Percentiles rank a stretch among this genome's conserved stretches.
Conservation (phyloP, 2,329 filamentous ascomycete genomes). For the Colletotrichum sp. region DNA sequence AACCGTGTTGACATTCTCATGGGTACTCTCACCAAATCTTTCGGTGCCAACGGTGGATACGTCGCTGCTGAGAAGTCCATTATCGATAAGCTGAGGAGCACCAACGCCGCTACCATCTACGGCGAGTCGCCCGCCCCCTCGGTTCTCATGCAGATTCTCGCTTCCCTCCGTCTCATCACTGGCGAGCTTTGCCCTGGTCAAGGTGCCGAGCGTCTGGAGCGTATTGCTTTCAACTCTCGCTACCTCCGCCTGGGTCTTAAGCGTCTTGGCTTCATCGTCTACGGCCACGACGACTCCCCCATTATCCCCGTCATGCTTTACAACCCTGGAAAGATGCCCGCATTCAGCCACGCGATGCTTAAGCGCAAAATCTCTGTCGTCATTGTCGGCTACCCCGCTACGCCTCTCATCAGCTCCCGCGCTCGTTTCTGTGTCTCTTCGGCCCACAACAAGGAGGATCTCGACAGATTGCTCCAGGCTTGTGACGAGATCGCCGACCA, state of each 20-base stretch:
- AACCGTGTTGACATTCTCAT: conserved; percentile 92
- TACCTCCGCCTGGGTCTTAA: conserved; percentile 98
- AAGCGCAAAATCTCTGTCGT: conserved; percentile 97
- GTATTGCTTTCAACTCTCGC: conserved; percentile 96
- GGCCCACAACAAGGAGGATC: conserved; percentile 97
- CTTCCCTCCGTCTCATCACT: conserved; percentile 85
- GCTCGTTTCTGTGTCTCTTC: conserved; percentile 95
- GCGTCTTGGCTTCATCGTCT: conserved; percentile 94
- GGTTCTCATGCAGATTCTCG: conserved; percentile 89
- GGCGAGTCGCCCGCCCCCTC: conserved; percentile 89
- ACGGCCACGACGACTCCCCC: conserved; percentile 96
- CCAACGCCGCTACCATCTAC: conserved; percentile 85
- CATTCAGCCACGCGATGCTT: conserved; percentile 98
- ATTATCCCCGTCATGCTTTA: conserved; percentile 95
- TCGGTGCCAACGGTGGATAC: conserved; percentile 97
- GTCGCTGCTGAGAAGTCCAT: conserved; percentile 87
- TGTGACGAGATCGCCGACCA: conserved; percentile 94
- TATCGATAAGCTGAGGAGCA: conserved; percentile 87
- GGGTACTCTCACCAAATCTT: conserved; percentile 98
- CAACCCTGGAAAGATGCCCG: conserved; percentile 98
- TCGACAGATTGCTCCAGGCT: conserved; percentile 86
- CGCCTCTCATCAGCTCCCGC: conserved; percentile 91
- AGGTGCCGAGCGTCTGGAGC: conserved; percentile 92
- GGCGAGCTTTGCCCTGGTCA: conserved; percentile 89
- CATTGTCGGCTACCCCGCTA: conserved; percentile 95